phyloP scores from a whole-genome alignment of 176 grass and related monocot species.

The Rhipidocladum racemiflorum region DNA sequence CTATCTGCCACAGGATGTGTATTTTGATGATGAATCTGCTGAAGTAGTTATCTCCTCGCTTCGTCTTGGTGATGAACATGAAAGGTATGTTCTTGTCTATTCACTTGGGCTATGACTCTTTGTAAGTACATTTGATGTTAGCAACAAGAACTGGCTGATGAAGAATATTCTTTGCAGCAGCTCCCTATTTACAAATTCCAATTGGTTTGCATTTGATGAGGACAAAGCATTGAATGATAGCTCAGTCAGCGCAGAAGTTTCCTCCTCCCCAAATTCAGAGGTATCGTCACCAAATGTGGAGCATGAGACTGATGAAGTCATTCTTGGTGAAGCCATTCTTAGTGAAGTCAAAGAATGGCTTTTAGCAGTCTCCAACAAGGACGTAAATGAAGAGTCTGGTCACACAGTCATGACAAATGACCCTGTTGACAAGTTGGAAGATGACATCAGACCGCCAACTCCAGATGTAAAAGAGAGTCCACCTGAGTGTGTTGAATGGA shows the following conservation, averaged over 20 bases:
- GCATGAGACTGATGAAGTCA: conserved; percentile 37
- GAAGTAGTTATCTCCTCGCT: conserved; percentile 93
- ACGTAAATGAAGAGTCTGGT: conserved; percentile 22
- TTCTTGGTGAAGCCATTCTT: conserved; percentile 46
- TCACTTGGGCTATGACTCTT: conserved; percentile 7
- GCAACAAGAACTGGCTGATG: conserved; percentile 6
- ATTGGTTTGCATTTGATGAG: conserved; percentile 93
- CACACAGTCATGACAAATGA: conserved; percentile 16
- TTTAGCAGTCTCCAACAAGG: conserved; percentile 12
- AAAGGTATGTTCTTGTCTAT: conserved; percentile 54
- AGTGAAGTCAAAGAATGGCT: conserved; percentile 19
- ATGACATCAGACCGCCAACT: conserved; percentile 44
- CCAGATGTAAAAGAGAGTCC: conserved; percentile 47
- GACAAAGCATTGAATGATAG: conserved; percentile 45
- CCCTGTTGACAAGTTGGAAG: conserved; percentile 22
- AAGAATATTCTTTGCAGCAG: conserved; percentile 56
- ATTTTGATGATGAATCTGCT: conserved; percentile 98
- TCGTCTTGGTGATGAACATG: conserved; percentile 70
- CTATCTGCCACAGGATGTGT: conserved; percentile 65
- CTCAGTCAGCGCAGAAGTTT: conserved; percentile 31
- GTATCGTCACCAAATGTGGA: conserved; percentile 29
- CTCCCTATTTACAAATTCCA: conserved; percentile 90
- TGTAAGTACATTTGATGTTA: conserved; percentile 9
- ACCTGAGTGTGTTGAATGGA: conserved; percentile 45
- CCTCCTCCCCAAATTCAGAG: conserved; percentile 53